A percentile compares a stretch with the other conserved stretches of the same genome.
These are phyloP conservation scores for Emmonsia crescens DNA, from an alignment of 2,329 filamentous ascomycete species.

Conservation along the genomic window DNA sequence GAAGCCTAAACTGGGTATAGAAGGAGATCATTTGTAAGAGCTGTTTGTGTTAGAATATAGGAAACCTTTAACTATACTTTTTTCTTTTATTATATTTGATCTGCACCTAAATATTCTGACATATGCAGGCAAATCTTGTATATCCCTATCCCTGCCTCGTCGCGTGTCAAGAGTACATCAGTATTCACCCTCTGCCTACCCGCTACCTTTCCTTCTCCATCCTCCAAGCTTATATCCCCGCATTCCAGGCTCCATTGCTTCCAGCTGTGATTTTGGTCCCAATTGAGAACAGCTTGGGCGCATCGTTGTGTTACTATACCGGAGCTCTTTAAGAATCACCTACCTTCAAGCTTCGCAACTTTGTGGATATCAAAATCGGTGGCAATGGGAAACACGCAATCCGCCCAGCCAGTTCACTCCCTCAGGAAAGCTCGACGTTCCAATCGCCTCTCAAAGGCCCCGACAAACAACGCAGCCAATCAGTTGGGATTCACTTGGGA, in stretches of 20 bases:
- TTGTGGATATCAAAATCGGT: neutral
- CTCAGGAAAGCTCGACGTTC: slow-evolving; percentile 24
- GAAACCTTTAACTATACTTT: neutral
- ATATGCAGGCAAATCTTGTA: neutral
- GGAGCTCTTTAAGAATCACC: neutral
- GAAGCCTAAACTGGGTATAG: neutral
- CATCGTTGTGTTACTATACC: neutral
- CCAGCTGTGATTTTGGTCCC: neutral
- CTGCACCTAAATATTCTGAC: neutral
- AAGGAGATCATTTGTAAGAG: neutral
- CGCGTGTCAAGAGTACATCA: neutral
- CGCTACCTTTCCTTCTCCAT: neutral
- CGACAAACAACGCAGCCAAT: slow-evolving; percentile 18
- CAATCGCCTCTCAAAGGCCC: slow-evolving; percentile 29
- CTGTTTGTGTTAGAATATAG: neutral
- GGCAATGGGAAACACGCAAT: slow-evolving; percentile 29
- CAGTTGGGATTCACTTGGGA: slow-evolving; percentile 10
- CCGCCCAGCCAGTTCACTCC: slow-evolving; percentile 23
- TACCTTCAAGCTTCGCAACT: neutral
- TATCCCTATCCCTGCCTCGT: neutral
- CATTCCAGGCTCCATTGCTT: neutral
- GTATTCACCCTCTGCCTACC: neutral
- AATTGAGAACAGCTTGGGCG: neutral
- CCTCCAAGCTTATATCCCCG: neutral
- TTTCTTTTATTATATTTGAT: neutral